These are phyloP conservation scores for Rhizophagus clarus DNA, from an alignment of 192 early-diverging fungal genomes.

Conservation along the genomic window DNA sequence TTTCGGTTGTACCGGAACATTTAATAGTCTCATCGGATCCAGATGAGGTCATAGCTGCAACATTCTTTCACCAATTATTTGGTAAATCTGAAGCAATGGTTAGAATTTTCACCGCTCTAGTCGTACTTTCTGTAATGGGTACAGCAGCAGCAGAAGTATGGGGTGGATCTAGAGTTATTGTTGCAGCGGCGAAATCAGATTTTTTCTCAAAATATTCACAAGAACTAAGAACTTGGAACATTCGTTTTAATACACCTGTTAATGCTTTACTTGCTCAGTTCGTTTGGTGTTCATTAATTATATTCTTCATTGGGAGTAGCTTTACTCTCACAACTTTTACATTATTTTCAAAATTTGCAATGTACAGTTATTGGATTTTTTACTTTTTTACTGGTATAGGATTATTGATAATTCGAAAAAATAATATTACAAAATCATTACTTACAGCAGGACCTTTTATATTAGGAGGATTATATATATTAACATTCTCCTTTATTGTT, in stretches of 20 bases:
- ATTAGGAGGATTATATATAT: not conserved
- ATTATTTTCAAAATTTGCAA: not conserved
- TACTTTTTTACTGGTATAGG: not conserved
- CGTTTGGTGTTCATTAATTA: not conserved
- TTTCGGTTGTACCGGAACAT: not conserved
- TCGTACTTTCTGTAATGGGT: not conserved
- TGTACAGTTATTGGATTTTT: not conserved
- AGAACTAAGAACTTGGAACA: not conserved
- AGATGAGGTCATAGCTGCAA: not conserved
- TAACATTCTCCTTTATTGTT: not conserved
- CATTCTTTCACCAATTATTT: not conserved
- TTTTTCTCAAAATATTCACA: not conserved
- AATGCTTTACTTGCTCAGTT: not conserved
- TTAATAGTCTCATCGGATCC: not conserved
- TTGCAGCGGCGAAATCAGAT: not conserved
- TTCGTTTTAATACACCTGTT: not conserved
- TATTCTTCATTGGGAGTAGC: not conserved
- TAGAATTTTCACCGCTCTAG: not conserved
- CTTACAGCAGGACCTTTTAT: not conserved
- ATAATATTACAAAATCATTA: too few species aligned
- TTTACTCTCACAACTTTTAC: not conserved
- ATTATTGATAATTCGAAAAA: not conserved
- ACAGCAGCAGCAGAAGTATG: not conserved
- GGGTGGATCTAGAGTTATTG: not conserved
- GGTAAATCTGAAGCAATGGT: not conserved